Evolutionary conservation across 306 rosid species (phyloP).

Genomic region (Datisca glomerata): DNA sequence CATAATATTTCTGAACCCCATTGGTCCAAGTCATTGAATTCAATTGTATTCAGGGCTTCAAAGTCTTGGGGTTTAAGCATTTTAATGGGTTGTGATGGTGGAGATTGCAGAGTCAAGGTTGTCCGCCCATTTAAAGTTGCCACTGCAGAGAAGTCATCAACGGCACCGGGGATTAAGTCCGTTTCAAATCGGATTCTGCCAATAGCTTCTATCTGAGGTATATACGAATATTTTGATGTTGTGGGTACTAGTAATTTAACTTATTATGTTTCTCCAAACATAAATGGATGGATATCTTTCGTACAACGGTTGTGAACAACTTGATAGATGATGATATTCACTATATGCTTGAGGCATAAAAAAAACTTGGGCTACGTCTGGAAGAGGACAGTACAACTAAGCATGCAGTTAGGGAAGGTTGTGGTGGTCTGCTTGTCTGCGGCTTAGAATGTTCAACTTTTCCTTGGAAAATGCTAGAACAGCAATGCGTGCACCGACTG

Average conservation of each 20-base stretch:
- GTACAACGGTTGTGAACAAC: conserved; percentile 93
- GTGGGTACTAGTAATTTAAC: background rate
- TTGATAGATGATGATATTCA: conserved; percentile 79
- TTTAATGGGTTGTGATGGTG: conserved; percentile 13
- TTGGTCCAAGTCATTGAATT: conserved; percentile 37
- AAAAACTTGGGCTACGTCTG: conserved; percentile 64
- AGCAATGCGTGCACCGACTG: conserved; percentile 97
- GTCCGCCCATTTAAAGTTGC: conserved; percentile 28
- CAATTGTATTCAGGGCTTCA: conserved; percentile 32
- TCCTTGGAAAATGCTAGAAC: conserved; percentile 99
- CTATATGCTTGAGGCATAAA: conserved; percentile 91
- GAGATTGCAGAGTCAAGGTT: conserved; percentile 16
- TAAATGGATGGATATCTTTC: no score
- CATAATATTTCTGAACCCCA: conserved; percentile 29
- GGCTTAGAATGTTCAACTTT: conserved; percentile 50
- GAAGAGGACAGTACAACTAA: conserved; percentile 65
- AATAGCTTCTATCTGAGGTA: conserved; percentile 96
- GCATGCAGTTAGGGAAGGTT: conserved; percentile 77
- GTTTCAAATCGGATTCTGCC: conserved; percentile 86
- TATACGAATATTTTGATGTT: background rate
- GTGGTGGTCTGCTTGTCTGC: conserved; percentile 80
- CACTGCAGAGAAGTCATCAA: conserved; percentile 63
- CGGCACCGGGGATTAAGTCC: conserved; percentile 82
- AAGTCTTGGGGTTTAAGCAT: conserved; percentile 32
- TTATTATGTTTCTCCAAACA: no score